Conservation (phyloP, 2,329 filamentous ascomycete genomes). For the Aplosporella prunicola region DNA sequence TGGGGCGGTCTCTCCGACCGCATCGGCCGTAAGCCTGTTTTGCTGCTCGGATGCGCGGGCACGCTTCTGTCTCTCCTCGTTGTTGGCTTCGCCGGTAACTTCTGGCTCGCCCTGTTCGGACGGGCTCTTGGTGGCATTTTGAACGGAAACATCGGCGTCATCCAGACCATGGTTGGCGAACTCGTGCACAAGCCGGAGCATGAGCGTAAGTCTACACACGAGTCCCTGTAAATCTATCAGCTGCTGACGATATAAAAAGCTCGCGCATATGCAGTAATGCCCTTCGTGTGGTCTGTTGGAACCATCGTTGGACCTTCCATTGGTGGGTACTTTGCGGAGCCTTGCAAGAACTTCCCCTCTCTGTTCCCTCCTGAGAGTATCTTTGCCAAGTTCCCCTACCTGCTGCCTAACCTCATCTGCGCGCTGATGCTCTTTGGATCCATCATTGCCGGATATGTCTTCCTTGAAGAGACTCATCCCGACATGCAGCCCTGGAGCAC, state of each 20-base stretch:
- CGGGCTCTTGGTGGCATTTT: slow-evolving; percentile 70
- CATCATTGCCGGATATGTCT: slow-evolving; percentile 68
- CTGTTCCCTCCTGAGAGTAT: slow-evolving; percentile 58
- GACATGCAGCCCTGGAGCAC: slow-evolving; percentile 55
- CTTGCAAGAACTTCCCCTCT: slow-evolving; percentile 62
- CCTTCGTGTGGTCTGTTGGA: slow-evolving; percentile 85
- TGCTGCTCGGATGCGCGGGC: slow-evolving; percentile 51
- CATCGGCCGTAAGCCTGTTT: slow-evolving; percentile 31
- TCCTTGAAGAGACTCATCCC: slow-evolving; percentile 83
- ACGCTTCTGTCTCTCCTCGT: slow-evolving; percentile 76
- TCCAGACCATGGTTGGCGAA: slow-evolving; percentile 86
- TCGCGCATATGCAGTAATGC: slow-evolving; percentile 83
- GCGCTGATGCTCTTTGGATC: slow-evolving; percentile 65
- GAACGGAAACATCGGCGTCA: slow-evolving; percentile 86
- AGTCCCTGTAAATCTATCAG: not conserved
- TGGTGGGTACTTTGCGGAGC: slow-evolving; percentile 76
- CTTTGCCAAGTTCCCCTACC: slow-evolving; percentile 73
- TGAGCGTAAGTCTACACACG: slow-evolving; percentile 57
- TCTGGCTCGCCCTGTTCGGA: slow-evolving; percentile 72
- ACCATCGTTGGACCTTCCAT: slow-evolving; percentile 81
- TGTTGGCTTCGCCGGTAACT: slow-evolving; percentile 73
- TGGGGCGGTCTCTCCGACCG: slow-evolving; percentile 32
- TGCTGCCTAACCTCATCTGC: slow-evolving; percentile 83
- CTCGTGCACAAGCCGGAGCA: slow-evolving; percentile 74
- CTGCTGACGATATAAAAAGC: slow-evolving; percentile 40